phyloP scores from a whole-genome alignment of 306 rosid species.

The Acacia crassicarpa region DNA sequence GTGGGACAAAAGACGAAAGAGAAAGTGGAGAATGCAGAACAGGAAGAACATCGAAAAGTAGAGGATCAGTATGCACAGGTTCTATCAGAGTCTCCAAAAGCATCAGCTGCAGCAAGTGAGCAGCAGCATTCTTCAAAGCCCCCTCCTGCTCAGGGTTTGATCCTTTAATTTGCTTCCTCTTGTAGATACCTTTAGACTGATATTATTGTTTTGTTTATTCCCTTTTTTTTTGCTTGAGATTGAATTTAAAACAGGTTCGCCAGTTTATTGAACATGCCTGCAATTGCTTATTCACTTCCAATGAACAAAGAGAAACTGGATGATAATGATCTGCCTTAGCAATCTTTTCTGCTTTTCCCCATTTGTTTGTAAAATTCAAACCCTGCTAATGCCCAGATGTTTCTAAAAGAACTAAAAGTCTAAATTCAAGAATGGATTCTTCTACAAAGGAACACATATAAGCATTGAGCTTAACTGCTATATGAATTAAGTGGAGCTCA shows the following conservation, averaged over 20 bases:
- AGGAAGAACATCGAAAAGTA: slow-evolving; percentile 57
- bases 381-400: background rate
- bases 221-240: slow-evolving; percentile 22
- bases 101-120: slow-evolving; percentile 50
- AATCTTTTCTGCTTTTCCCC: background rate
- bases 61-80: slow-evolving; percentile 69
- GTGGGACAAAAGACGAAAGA: slow-evolving; percentile 90
- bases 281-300: slow-evolving; percentile 35
- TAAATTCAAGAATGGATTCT: background rate
- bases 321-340: slow-evolving; percentile 21
- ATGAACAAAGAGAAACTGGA: slow-evolving; percentile 33
- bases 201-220: slow-evolving; percentile 10
- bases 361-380: background rate
- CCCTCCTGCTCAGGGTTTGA: slow-evolving; percentile 70
- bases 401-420: background rate
- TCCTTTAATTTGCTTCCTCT: slow-evolving; percentile 42
- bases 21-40: slow-evolving; percentile 65
- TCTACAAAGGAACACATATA: background rate
- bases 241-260: slow-evolving; percentile 41
- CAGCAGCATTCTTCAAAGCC: slow-evolving; percentile 49
- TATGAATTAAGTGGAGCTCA: background rate
- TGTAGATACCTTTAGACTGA: slow-evolving; percentile 39
- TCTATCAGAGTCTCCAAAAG: slow-evolving; percentile 66
- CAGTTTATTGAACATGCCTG: slow-evolving; percentile 34
- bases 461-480: background rate